Evolutionary conservation across 2,329 filamentous ascomycete species (phyloP), one percentile per base, ranked within the genome.

Genomic region (Blastomyces parvus): DNA sequence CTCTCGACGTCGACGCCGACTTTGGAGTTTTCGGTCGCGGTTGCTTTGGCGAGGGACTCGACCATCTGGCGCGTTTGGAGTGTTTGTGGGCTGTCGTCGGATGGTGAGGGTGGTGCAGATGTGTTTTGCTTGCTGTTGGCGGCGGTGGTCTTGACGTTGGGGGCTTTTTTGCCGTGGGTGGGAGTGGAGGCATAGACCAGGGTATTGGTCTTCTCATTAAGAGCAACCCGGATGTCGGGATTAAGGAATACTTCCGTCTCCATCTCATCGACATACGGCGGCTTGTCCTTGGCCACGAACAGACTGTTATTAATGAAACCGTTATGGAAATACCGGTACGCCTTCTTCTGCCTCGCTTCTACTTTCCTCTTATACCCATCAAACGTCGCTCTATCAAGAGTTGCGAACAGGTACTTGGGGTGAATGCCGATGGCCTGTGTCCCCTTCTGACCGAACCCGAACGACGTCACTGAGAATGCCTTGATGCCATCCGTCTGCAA

Each of bases 391-490:
- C 93, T 85, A 73, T 97, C 93, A 60, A 99, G 88, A n/a, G 90
- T 88, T 59, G 94, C 94, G 71, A 88, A 99, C 64, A 99, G 85
- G 78, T 97, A 99, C 79, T 89, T 93, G 73, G 95, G 91, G 76
- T 99, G 94, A 61, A 99, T 88, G 82, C 93, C 94, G 72, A 99
- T 95, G 53, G 89, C 93, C 78, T 99, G 95, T 33, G 94, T 90
- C 74, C 94, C 94, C 86, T 99, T 99, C 79, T 99, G 94, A 70
- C 94, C 94, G 82, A 99, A 99, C 78, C 94, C 94, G 77, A 99
- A 99, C 0, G 95, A 99, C 7, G 95, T 99, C 67, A 99, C 91
- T 0, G 91, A 96, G 84, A 99, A 97, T 17, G 94, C 95, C 81
- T 97, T 99, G 82, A 99, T 84, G 67, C 94, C 94, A 72, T 99